These are phyloP conservation scores for Tetrapisispora namnaoensis DNA, from an alignment of 805 yeast genomes.

Conservation along the genomic window DNA sequence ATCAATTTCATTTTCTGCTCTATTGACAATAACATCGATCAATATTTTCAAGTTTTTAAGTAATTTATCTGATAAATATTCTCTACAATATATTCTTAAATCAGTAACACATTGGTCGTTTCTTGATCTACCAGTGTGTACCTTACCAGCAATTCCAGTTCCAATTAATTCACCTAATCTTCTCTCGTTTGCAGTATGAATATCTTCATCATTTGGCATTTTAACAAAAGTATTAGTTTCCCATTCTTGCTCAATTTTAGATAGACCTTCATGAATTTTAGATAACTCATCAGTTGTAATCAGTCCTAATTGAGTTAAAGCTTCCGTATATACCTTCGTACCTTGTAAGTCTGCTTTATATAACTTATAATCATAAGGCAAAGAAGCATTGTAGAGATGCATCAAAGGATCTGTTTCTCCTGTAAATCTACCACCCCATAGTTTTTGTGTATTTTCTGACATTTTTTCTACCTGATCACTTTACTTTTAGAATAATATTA, in stretches of 20 bases:
- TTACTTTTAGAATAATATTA: neutral
- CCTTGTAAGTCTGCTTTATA: conserved; percentile 90
- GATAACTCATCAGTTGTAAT: conserved; percentile 61
- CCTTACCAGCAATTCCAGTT: conserved; percentile 87
- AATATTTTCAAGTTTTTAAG: conserved; percentile 48
- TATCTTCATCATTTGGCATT: conserved; percentile 70
- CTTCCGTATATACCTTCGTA: conserved; percentile 85
- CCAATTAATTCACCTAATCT: conserved; percentile 95
- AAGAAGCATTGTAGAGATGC: conserved; percentile 94
- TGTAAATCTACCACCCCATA: conserved; percentile 99
- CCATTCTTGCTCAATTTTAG: conserved; percentile 73
- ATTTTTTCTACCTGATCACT: conserved; percentile 5
- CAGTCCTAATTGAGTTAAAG: conserved; percentile 69
- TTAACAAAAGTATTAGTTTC: conserved; percentile 43
- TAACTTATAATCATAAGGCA: conserved; percentile 94
- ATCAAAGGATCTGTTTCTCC: conserved; percentile 95
- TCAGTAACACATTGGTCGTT: conserved; percentile 99
- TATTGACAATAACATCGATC: conserved; percentile 53
- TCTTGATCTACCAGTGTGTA: conserved; percentile 98
- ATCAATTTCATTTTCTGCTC: conserved; percentile 82
- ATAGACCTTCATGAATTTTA: conserved; percentile 79
- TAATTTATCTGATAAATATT: conserved; percentile 50
- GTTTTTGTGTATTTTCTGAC: conserved; percentile 41
- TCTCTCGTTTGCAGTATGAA: conserved; percentile 98
- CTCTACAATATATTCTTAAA: conserved; percentile 89